phyloP scores from a whole-genome alignment of 2,329 filamentous ascomycete species.

The Ophidiomyces ophidiicola region DNA sequence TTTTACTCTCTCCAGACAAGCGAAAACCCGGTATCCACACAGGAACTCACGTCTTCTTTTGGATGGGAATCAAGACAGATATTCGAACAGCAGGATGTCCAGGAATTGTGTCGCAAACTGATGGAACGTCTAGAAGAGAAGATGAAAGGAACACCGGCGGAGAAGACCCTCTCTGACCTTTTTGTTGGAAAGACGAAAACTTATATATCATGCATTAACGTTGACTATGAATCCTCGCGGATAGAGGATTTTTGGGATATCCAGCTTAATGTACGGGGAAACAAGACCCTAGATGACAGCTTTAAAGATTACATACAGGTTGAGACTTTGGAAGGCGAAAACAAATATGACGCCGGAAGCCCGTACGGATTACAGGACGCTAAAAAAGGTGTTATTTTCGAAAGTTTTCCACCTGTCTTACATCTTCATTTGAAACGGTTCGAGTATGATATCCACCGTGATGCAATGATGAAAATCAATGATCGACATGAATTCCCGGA shows the following conservation, averaged over 20 bases:
- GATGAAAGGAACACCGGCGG: constrained; percentile 92
- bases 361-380: constrained; percentile 89
- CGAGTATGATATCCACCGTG: constrained; percentile 90
- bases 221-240: constrained; percentile 90
- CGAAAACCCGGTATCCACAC: constrained; percentile 70
- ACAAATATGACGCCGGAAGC: constrained; percentile 90
- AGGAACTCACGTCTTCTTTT: constrained; percentile 89
- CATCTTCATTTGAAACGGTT: constrained; percentile 52
- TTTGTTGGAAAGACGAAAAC: constrained; percentile 98
- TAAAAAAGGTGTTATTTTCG: constrained; percentile 95
- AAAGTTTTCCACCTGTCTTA: constrained; percentile 28
- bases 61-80: constrained; percentile 97
- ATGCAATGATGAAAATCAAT: constrained; percentile 94
- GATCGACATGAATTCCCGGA: constrained; percentile 39
- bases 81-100: constrained; percentile 97
- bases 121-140: constrained; percentile 96
- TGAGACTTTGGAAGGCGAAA: constrained; percentile 93
- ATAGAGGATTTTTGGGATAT: constrained; percentile 99
- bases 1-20: constrained; percentile 93
- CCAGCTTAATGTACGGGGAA: constrained; percentile 89
- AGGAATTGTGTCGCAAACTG: constrained; percentile 87
- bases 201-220: constrained; percentile 96
- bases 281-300: constrained; percentile 83
- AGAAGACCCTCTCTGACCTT: constrained; percentile 77
- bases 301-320: constrained; percentile 95